phyloP scores from a whole-genome alignment of 208 protist genomes.

The Acanthamoeba castellanii region DNA sequence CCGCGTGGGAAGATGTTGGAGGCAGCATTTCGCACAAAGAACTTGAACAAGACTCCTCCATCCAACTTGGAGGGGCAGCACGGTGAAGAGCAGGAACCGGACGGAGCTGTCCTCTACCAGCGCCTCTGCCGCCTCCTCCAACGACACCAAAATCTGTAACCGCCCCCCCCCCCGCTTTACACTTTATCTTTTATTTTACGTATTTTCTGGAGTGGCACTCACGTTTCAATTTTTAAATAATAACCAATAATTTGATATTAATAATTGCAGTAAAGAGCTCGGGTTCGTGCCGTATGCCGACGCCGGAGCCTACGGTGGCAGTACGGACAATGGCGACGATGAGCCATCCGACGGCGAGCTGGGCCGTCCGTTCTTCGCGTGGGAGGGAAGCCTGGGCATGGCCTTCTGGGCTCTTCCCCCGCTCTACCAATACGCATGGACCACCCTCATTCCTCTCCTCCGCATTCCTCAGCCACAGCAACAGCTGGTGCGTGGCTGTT shows the following conservation, averaged over 20 bases:
- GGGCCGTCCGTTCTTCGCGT: background rate
- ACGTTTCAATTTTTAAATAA: too few relatives aligned
- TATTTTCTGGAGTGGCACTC: too few relatives aligned
- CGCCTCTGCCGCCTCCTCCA: conserved; percentile 26
- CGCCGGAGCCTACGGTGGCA: background rate
- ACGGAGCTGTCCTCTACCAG: background rate
- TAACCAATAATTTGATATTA: background rate
- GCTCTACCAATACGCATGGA: conserved; percentile 20
- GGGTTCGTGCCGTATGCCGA: conserved; percentile 27
- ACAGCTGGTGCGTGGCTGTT: background rate
- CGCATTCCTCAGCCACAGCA: background rate
- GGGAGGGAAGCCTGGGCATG: conserved; percentile 20
- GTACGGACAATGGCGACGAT: background rate
- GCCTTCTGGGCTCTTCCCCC: conserved; percentile 23
- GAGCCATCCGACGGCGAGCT: background rate
- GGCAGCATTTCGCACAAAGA: conserved; percentile 21
- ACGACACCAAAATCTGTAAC: conserved; percentile 10
- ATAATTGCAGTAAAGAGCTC: background rate
- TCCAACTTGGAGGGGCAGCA: background rate
- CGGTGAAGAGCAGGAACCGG: background rate
- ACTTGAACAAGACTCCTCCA: background rate
- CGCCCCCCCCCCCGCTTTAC: too few relatives aligned
- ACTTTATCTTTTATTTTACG: too few relatives aligned
- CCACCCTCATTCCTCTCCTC: background rate
- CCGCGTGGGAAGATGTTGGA: conserved; percentile 36